Evolutionary conservation across 2,329 filamentous ascomycete species (phyloP).

Genomic region (Graphilbum sp.): DNA sequence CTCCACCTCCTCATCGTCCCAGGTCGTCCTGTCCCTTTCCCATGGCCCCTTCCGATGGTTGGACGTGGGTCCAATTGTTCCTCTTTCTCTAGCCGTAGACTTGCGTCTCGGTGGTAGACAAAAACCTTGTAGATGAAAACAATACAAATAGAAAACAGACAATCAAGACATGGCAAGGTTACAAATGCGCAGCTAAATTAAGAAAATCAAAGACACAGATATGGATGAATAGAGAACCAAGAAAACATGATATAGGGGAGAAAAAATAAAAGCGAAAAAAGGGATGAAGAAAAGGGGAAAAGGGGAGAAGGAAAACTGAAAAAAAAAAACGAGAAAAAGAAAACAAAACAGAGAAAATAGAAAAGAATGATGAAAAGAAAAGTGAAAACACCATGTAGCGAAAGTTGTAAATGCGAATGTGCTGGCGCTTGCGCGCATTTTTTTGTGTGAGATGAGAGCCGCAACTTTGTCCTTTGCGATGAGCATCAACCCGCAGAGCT

Average conservation of each 20-base stretch:
- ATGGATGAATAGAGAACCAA: background rate
- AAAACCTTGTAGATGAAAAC: constrained; percentile 4
- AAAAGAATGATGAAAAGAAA: background rate
- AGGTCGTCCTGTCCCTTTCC: background rate
- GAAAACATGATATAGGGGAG: constrained; percentile 3
- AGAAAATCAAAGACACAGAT: background rate
- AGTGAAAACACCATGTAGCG: constrained; percentile 9
- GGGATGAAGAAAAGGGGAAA: constrained; percentile 8
- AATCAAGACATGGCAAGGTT: background rate
- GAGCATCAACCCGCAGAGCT: too few relatives aligned
- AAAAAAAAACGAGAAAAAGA: background rate
- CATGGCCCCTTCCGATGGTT: background rate
- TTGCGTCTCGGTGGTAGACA: constrained; percentile 5
- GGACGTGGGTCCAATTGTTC: constrained; percentile 7
- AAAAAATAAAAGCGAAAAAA: constrained; percentile 7
- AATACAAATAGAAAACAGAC: background rate
- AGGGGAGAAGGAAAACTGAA: constrained; percentile 1
- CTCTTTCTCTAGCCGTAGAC: constrained; percentile 7
- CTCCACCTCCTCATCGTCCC: too few relatives aligned
- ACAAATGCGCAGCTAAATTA: background rate
- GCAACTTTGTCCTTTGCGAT: too few relatives aligned
- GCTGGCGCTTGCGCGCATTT: too few relatives aligned
- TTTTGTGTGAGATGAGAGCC: too few relatives aligned
- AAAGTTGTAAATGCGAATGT: constrained; percentile 5
- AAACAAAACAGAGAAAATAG: constrained; percentile 4